Percentiles rank a stretch among this genome's conserved stretches.
Evolutionary conservation across 257 asterid genomes (phyloP).

Genomic region (Solanum appendiculatum): DNA sequence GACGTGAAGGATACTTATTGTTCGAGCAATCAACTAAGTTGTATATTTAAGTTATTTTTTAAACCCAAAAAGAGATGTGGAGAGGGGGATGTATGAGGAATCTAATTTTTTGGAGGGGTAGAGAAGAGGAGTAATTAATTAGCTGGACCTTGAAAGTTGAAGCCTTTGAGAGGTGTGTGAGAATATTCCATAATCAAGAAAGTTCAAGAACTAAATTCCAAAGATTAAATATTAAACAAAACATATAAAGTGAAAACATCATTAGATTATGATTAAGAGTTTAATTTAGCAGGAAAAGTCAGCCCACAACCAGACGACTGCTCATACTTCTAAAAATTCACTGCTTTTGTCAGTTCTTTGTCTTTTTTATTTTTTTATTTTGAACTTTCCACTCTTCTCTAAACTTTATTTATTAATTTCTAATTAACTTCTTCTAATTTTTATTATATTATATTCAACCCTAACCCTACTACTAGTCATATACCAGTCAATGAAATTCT

Average conservation of each 20-base stretch:
- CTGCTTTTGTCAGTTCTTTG: conserved; percentile 54
- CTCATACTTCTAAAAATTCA: conserved; percentile 71
- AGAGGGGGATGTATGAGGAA: conserved; percentile 1
- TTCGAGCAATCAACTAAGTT: background rate
- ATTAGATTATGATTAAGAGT: conserved; percentile 74
- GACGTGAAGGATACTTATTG: accelerated
- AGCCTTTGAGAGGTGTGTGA: conserved; percentile 41
- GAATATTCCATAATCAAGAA: conserved; percentile 58
- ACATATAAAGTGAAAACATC: conserved; percentile 39
- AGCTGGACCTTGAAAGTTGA: conserved; percentile 71
- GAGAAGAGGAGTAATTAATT: background rate
- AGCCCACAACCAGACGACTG: conserved; percentile 83
- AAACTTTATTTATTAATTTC: background rate
- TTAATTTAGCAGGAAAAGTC: conserved; percentile 41
- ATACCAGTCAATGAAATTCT: background rate
- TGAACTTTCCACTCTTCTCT: background rate
- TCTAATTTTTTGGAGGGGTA: background rate
- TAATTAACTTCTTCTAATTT: background rate
- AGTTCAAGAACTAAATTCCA: conserved; percentile 82
- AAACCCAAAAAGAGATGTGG: background rate
- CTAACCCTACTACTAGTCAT: background rate
- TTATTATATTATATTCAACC: background rate
- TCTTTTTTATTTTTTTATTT: background rate
- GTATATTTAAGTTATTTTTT: no score
- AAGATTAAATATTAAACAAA: conserved; percentile 52